Evolutionary conservation across 2,329 filamentous ascomycete genomes (phyloP).

Genomic region (Aspergillus fijiensis): DNA sequence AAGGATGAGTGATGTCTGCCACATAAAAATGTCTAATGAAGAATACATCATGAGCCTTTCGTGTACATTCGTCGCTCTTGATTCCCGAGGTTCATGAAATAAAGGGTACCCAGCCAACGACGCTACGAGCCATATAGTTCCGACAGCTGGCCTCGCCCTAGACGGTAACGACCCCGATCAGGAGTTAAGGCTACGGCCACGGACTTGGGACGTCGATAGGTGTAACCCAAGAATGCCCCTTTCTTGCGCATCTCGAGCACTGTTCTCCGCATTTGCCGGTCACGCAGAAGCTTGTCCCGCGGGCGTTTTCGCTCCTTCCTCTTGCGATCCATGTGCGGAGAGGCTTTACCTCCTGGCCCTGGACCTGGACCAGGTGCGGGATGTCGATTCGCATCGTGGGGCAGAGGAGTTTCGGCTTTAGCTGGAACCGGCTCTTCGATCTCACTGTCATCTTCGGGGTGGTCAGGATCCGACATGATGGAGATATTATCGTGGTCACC

Average conservation of each 20-base stretch:
- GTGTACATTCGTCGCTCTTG: neutral
- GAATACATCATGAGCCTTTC: slow-evolving; percentile 5
- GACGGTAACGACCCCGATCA: slow-evolving; percentile 32
- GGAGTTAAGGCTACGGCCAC: slow-evolving; percentile 35
- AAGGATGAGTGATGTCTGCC: neutral
- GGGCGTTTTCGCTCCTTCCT: slow-evolving; percentile 73
- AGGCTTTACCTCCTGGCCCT: slow-evolving; percentile 40
- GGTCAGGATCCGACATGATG: slow-evolving; percentile 13
- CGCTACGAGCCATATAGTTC: slow-evolving; percentile 25
- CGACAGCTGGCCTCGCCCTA: slow-evolving; percentile 24
- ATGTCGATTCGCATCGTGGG: slow-evolving; percentile 22
- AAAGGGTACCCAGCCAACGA: neutral
- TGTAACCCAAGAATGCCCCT: slow-evolving; percentile 86
- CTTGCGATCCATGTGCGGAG: slow-evolving; percentile 34
- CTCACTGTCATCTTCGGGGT: slow-evolving; percentile 8
- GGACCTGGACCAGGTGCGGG: slow-evolving; percentile 39
- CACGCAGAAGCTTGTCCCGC: slow-evolving; percentile 80
- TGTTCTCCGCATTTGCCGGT: slow-evolving; percentile 62
- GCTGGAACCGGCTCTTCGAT: slow-evolving; percentile 3
- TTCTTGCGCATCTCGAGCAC: slow-evolving; percentile 80
- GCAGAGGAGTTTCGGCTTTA: neutral
- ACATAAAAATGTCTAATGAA: slow-evolving; percentile 15
- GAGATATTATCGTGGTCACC: slow-evolving; percentile 15
- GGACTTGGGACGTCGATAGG: slow-evolving; percentile 60
- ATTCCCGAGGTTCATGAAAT: neutral